Conservation (phyloP, 2,329 filamentous ascomycete species). For the Alternaria sp. region DNA sequence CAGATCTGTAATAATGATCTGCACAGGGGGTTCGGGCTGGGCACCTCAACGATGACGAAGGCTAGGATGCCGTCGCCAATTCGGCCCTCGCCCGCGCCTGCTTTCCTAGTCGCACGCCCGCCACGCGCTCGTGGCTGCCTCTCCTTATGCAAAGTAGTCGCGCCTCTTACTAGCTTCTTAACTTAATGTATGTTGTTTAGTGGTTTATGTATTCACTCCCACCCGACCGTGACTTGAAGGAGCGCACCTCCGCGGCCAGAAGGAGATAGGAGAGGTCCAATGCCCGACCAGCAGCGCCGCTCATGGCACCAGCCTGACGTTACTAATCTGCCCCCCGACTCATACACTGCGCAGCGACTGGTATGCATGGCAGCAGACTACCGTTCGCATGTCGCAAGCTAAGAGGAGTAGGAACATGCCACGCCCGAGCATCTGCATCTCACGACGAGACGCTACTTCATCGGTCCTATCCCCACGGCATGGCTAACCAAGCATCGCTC, state of each 20-base stretch:
- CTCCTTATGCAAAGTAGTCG: constrained; percentile 17
- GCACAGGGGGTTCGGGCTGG: not conserved
- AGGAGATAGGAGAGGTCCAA: constrained; percentile 29
- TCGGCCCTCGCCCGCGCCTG: constrained; percentile 12
- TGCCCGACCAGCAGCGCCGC: constrained; percentile 36
- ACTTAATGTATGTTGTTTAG: constrained; percentile 25
- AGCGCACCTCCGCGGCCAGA: constrained; percentile 23
- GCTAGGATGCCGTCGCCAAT: constrained; percentile 9
- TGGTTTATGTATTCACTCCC: constrained; percentile 13
- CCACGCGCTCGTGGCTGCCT: constrained; percentile 22
- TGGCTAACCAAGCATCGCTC: constrained; percentile 11
- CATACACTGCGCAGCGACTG: constrained; percentile 62
- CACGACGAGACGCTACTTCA: constrained; percentile 67
- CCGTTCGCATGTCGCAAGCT: constrained; percentile 3
- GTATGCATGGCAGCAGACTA: constrained; percentile 41
- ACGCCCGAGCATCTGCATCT: constrained; percentile 67
- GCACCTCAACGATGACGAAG: constrained; percentile 26
- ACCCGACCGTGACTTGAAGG: constrained; percentile 13
- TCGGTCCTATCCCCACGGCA: constrained; percentile 62
- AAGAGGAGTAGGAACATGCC: constrained; percentile 60
- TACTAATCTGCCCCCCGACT: constrained; percentile 52
- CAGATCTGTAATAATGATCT: not conserved
- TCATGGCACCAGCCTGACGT: constrained; percentile 46
- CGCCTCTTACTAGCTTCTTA: constrained; percentile 3
- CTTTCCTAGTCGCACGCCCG: constrained; percentile 19